Evolutionary conservation across 179 eudicot genomes (phyloP).

Genomic region (Nepenthes alata): DNA sequence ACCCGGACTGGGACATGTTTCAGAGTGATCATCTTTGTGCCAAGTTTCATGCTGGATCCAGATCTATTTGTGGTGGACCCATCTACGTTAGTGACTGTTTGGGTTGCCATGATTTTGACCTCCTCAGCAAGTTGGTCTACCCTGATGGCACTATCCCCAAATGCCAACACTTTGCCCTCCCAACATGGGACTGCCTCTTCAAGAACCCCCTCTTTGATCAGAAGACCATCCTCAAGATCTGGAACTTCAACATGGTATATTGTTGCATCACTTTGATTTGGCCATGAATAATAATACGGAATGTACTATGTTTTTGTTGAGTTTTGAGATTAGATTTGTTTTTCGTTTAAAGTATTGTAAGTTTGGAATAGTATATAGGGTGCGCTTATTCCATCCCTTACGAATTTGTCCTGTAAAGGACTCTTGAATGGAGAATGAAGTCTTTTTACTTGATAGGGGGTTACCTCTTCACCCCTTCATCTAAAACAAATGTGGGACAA

Average conservation of each 20-base stretch:
- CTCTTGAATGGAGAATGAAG: no score
- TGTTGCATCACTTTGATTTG: neutral
- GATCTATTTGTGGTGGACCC: conserved; percentile 63
- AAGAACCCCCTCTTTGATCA: conserved; percentile 41
- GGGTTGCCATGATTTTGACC: conserved; percentile 46
- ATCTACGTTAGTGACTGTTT: conserved; percentile 48
- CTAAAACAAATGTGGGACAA: no score
- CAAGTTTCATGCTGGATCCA: conserved; percentile 49
- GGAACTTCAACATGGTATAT: conserved; percentile 58
- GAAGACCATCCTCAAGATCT: conserved; percentile 42
- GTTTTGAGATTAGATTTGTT: neutral
- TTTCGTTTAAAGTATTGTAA: neutral
- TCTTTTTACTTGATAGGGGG: no score
- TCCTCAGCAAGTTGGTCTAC: conserved; percentile 32
- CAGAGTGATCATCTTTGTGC: conserved; percentile 49
- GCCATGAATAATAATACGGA: neutral
- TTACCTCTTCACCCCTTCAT: no score
- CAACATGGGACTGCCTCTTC: conserved; percentile 55
- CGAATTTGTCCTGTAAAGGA: no score
- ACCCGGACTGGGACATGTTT: conserved; percentile 76
- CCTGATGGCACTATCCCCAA: conserved; percentile 54
- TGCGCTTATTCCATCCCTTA: no score
- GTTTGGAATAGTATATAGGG: no score
- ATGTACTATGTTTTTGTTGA: no score
- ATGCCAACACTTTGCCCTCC: conserved; percentile 49